These are phyloP conservation scores for Amylostereum chailletii DNA, from an alignment of 1,284 basidiomycete genomes.

Conservation along the genomic window DNA sequence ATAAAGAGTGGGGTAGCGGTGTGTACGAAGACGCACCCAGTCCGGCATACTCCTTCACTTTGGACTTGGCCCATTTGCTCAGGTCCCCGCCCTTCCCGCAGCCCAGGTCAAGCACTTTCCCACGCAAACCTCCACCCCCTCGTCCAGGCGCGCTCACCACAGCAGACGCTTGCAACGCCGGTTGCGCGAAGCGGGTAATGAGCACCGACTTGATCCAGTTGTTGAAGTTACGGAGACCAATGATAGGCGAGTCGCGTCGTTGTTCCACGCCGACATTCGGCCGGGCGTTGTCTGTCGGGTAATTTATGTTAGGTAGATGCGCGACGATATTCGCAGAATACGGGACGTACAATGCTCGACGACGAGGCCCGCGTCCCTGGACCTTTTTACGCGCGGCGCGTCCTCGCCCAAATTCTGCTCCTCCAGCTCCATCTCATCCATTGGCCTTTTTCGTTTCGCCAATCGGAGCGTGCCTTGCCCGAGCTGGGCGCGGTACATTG, in stretches of 20 bases:
- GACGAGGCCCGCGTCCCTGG: conserved; percentile 59
- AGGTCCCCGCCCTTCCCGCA: conserved; percentile 98
- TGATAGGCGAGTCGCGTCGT: conserved; percentile 89
- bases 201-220: conserved; percentile 98
- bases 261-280: conserved; percentile 84
- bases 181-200: conserved; percentile 79
- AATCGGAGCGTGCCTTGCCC: conserved; percentile 51
- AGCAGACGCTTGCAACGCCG: conserved; percentile 33
- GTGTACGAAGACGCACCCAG: conserved; percentile 50
- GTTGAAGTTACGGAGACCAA: conserved; percentile 95
- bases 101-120: conserved; percentile 90
- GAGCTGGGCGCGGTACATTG: conserved; percentile 47
- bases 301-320: not conserved
- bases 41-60: conserved; percentile 72
- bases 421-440: conserved; percentile 20
- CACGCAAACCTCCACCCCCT: conserved; percentile 29
- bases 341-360: conserved; percentile 59
- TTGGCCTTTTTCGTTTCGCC: conserved; percentile 45
- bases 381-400: conserved; percentile 41
- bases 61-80: conserved; percentile 92
- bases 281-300: conserved; percentile 73
- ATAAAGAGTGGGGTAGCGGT: not conserved
- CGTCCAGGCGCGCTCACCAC: conserved; percentile 18
- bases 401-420: conserved; percentile 24
- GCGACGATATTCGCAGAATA: conserved; percentile 1